Evolutionary conservation across 139 green algal genomes (phyloP).

Genomic region (Coccomyxa sp.): DNA sequence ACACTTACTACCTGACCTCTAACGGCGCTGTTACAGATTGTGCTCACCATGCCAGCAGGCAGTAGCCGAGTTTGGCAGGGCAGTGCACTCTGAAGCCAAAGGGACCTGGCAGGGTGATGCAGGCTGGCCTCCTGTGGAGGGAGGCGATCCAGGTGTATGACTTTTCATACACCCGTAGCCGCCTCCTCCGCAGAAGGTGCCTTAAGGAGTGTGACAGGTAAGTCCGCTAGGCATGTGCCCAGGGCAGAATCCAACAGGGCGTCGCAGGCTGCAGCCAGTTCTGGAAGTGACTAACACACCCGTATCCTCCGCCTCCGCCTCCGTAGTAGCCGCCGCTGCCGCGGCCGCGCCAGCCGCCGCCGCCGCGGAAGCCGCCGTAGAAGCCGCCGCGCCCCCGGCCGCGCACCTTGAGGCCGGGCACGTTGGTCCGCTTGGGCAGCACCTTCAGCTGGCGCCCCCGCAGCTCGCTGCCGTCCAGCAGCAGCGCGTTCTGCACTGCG

Average conservation of each 20-base stretch:
- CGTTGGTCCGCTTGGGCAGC: conserved; percentile 88
- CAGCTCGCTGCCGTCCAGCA: conserved; percentile 81
- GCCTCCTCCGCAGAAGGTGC: neutral
- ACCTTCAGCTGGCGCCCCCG: conserved; percentile 80
- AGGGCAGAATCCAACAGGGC: neutral
- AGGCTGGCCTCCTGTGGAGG: too few relatives aligned
- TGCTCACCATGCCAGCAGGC: neutral
- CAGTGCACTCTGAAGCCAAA: neutral
- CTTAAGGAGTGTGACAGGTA: neutral
- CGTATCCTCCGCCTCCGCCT: neutral
- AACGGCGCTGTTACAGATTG: neutral
- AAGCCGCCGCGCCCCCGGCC: conserved; percentile 40
- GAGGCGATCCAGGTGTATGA: neutral
- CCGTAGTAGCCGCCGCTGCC: conserved; percentile 14
- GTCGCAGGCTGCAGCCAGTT: too few relatives aligned
- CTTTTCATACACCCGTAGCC: neutral
- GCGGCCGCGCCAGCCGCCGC: conserved; percentile 14
- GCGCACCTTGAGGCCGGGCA: conserved; percentile 79
- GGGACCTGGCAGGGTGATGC: neutral
- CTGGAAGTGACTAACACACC: too few relatives aligned
- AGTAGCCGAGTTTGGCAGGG: neutral
- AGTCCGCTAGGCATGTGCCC: neutral
- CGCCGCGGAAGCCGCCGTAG: conserved; percentile 33
- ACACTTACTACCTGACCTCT: neutral
- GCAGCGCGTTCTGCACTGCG: conserved; percentile 80